Percentiles rank a stretch among this genome's conserved stretches.
Conservation (phyloP, 345 rosid species). For the Rhodomyrtus tomentosa region DNA sequence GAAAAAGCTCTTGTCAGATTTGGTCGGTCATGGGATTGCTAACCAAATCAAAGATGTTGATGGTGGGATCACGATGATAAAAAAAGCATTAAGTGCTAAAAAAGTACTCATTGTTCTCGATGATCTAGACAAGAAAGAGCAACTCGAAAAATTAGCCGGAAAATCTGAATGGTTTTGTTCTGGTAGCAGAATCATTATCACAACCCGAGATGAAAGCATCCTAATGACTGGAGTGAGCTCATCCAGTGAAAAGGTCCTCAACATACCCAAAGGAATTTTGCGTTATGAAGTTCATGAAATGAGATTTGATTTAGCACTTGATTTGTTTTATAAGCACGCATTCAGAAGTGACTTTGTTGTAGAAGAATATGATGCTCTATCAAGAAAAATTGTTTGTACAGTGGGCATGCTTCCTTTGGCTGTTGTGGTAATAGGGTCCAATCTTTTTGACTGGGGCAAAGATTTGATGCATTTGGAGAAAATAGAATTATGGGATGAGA, state of each 20-base stretch:
- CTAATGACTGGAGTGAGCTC: too few relatives aligned
- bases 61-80: not conserved
- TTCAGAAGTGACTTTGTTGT: too few relatives aligned
- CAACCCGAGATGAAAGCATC: not conserved
- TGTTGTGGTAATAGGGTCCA: not conserved
- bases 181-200: conserved; percentile 4
- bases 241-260: too few relatives aligned
- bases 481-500: not conserved
- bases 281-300: too few relatives aligned
- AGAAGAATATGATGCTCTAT: too few relatives aligned
- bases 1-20: not conserved
- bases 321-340: too few relatives aligned
- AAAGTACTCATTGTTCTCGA: not conserved
- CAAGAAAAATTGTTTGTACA: too few relatives aligned
- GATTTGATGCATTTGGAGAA: too few relatives aligned
- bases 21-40: rapidly evolving
- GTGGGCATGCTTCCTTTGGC: not conserved
- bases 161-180: not conserved
- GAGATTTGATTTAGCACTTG: too few relatives aligned
- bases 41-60: not conserved
- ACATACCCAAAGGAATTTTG: too few relatives aligned
- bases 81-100: not conserved
- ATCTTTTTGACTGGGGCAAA: too few relatives aligned
- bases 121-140: not conserved
- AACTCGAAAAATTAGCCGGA: not conserved